Evolutionary conservation across 352 stramenopile species (phyloP), one percentile per base, ranked within the genome.

Genomic region (Phytophthora colocasiae): DNA sequence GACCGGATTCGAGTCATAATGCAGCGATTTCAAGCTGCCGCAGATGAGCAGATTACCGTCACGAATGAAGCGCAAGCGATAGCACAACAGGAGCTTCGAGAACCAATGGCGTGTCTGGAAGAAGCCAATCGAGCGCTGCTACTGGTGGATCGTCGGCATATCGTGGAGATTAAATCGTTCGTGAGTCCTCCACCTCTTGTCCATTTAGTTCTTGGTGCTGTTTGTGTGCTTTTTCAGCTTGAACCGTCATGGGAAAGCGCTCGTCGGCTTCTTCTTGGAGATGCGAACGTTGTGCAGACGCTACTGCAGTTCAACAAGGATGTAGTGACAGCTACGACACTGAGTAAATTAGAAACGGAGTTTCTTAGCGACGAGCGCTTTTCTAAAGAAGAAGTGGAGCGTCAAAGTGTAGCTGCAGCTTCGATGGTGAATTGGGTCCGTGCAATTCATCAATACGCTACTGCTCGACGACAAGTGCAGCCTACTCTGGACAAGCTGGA

Each of bases 131-230:
- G 64, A 0, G 78, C 81, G 0, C 64, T 94, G 2, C 31, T 89
- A 19, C 56, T 87, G 32, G 82, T 94, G 17, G 84, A 94, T 39
- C 81, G 87, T 54, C 77, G 81, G 1, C 85, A 92, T 48, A 90
- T 94, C 29, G 71, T 91, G 27, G 86, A 94, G 66, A 91, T 94
- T 72, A 94, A 94, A 65, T 92, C 86, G 53, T 94, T 94, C 38
- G 87, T 81, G 11, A 92, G 63, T 32, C 86, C 86, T 4, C 86
- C 86, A 4, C 66, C 83, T 14, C 63, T 94, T 0, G 86, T 94
- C 2, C 84, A 92, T 32, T 59, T 92, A 10, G 84, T 92, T 2
- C 43, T 94, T 2, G 84, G 91, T 6, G 86, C 83, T 0, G 79
- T 94, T 12, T 93, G 86, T 56, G 80, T 92, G 3, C 49, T 94